Conservation (phyloP, 2,329 filamentous ascomycete genomes). For the Fusarium mangiferae region DNA sequence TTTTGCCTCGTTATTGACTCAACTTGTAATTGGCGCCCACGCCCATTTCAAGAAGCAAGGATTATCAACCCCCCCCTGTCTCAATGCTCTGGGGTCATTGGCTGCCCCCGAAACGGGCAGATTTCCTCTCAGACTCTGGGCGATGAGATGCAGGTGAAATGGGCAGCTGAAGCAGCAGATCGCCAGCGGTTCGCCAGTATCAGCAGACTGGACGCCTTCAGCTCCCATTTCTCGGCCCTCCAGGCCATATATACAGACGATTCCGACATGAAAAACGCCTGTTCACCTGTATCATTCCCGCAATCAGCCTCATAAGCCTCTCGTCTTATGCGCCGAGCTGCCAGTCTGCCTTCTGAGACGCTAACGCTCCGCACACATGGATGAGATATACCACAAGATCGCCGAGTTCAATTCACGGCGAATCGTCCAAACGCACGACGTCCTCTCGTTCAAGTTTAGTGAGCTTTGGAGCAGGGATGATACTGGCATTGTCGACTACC, state of each 20-base stretch:
- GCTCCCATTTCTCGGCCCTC: neutral
- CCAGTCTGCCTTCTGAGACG: neutral
- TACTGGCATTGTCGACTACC: conserved; percentile 30
- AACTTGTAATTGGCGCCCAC: neutral
- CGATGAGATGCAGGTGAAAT: conserved; percentile 10
- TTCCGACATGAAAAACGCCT: neutral
- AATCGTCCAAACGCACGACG: conserved; percentile 22
- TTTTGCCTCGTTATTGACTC: neutral
- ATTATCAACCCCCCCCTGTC: conserved; percentile 24
- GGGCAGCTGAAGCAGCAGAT: conserved; percentile 13
- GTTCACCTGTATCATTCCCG: neutral
- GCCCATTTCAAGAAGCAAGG: conserved; percentile 8
- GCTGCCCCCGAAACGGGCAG: neutral
- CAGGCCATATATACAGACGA: neutral
- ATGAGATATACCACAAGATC: conserved; percentile 48
- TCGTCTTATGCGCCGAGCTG: neutral
- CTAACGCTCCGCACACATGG: conserved; percentile 37
- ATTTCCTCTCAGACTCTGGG: neutral
- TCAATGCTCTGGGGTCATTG: conserved; percentile 14
- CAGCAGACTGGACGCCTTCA: neutral
- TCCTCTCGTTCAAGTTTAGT: conserved; percentile 40
- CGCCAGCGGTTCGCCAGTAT: conserved; percentile 6
- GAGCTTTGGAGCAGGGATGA: conserved; percentile 45
- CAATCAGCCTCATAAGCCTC: neutral
- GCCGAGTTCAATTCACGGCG: conserved; percentile 39